Evolutionary conservation across 768 basidiomycete species (phyloP).

Genomic region (Hemileccinum impolitum): DNA sequence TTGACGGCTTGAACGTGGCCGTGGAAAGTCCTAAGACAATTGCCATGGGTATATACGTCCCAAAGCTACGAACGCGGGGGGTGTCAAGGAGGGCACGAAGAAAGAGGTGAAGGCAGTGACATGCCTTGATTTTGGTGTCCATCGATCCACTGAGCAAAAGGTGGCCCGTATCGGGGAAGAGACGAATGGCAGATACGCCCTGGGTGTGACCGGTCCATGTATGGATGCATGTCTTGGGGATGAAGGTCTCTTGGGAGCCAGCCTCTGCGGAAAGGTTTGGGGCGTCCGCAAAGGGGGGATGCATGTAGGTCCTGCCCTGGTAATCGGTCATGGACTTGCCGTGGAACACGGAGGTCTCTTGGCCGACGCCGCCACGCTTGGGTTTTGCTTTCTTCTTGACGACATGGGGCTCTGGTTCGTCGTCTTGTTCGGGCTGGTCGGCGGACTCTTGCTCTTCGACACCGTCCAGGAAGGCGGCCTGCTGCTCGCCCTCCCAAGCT

Average conservation of each 20-base stretch:
- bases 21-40: slow-evolving; percentile 95
- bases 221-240: slow-evolving; percentile 93
- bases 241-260: slow-evolving; percentile 86
- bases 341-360: slow-evolving; percentile 95
- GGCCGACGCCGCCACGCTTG: slow-evolving; percentile 74
- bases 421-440: slow-evolving; percentile 48
- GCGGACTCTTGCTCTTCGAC: slow-evolving; percentile 44
- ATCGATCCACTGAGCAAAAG: slow-evolving; percentile 91
- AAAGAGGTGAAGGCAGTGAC: slow-evolving; percentile 7
- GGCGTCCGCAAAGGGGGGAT: slow-evolving; percentile 85
- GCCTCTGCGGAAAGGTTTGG: slow-evolving; percentile 76
- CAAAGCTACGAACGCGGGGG: slow-evolving; percentile 64
- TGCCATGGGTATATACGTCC: slow-evolving; percentile 97
- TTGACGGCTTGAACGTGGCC: slow-evolving; percentile 97
- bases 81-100: slow-evolving; percentile 4
- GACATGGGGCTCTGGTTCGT: slow-evolving; percentile 56
- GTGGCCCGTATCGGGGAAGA: slow-evolving; percentile 92
- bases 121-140: slow-evolving; percentile 97
- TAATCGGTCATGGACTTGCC: slow-evolving; percentile 97
- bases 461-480: slow-evolving; percentile 46
- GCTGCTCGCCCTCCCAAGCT: slow-evolving; percentile 78
- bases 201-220: slow-evolving; percentile 99
- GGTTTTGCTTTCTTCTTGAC: slow-evolving; percentile 72
- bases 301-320: slow-evolving; percentile 97
- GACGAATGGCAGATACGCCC: slow-evolving; percentile 89